phyloP scores from a whole-genome alignment of 495 filamentous ascomycete species.

The Echria macrotheca region DNA sequence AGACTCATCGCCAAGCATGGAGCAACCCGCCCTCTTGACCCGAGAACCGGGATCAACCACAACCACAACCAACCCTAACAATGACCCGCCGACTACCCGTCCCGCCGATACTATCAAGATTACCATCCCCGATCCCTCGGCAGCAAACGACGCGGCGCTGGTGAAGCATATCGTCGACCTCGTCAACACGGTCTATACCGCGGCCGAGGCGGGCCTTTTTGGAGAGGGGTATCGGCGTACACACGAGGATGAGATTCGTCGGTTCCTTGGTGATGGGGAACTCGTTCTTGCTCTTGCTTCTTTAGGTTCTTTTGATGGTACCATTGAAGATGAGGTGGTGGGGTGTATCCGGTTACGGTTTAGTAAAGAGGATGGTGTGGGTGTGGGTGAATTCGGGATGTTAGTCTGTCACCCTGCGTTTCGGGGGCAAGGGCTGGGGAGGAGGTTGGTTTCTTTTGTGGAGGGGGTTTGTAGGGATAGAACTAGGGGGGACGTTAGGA shows the following conservation, averaged over 20 bases:
- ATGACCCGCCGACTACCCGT: too few relatives aligned
- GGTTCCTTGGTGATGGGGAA: not conserved
- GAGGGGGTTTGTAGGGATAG: not conserved
- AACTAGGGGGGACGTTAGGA: not conserved
- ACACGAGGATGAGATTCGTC: not conserved
- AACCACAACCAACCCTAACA: too few relatives aligned
- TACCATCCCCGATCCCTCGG: slow-evolving; percentile 3
- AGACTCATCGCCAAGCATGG: too few relatives aligned
- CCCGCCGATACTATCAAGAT: too few relatives aligned
- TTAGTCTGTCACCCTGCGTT: slow-evolving; percentile 5
- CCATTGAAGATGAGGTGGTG: not conserved
- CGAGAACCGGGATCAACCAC: too few relatives aligned
- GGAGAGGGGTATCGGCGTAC: slow-evolving; percentile 5
- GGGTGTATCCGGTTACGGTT: slow-evolving; percentile 9
- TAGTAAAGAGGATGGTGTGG: not conserved
- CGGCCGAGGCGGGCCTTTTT: slow-evolving; percentile 6
- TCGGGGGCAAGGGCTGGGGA: slow-evolving; percentile 2
- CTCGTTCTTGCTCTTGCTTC: not conserved
- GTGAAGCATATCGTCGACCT: not conserved
- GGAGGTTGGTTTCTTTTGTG: slow-evolving; percentile 1
- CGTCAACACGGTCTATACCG: slow-evolving; percentile 9
- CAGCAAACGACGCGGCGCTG: not conserved
- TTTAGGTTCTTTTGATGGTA: not conserved
- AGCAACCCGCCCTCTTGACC: too few relatives aligned
- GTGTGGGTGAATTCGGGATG: slow-evolving; percentile 8